Percentiles rank a stretch among this genome's conserved stretches.
phyloP scores from a whole-genome alignment of 192 early-diverging fungal species.

The Entomortierella lignicola region DNA sequence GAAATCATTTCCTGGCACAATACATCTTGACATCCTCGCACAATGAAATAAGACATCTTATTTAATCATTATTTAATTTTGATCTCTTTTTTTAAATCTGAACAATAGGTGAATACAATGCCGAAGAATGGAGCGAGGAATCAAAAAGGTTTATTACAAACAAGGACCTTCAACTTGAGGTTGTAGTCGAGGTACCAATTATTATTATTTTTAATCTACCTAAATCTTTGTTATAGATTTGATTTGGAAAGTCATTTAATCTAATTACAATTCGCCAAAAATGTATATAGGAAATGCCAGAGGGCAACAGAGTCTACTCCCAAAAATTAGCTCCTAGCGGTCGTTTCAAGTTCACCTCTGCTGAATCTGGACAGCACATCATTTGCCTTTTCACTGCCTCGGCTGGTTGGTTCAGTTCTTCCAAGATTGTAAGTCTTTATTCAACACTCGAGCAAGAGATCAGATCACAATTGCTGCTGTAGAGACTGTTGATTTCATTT shows the following conservation, averaged over 20 bases:
- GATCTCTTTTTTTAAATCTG: not conserved
- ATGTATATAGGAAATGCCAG: conserved; percentile 59
- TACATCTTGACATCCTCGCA: not conserved
- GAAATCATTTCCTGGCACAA: too few relatives aligned
- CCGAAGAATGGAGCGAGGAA: conserved; percentile 81
- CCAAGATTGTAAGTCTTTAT: conserved; percentile 68
- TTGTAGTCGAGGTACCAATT: conserved; percentile 72
- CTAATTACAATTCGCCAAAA: too few relatives aligned
- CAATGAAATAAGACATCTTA: not conserved
- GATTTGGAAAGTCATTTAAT: too few relatives aligned
- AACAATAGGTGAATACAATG: conserved; percentile 70
- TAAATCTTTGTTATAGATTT: too few relatives aligned
- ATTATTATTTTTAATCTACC: too few relatives aligned
- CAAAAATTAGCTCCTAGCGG: conserved; percentile 79
- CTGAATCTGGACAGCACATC: conserved; percentile 87
- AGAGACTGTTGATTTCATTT: too few relatives aligned
- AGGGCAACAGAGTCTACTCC: conserved; percentile 69
- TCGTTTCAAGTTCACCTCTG: conserved; percentile 92
- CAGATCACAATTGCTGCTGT: too few relatives aligned
- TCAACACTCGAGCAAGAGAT: too few relatives aligned
- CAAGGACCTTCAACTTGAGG: conserved; percentile 69
- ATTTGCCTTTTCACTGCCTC: conserved; percentile 84
- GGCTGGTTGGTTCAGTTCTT: conserved; percentile 76
- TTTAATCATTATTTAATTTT: too few relatives aligned
- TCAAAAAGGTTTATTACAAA: conserved; percentile 71